Conservation (phyloP, 805 yeast species). For the Candida morakotiae region DNA sequence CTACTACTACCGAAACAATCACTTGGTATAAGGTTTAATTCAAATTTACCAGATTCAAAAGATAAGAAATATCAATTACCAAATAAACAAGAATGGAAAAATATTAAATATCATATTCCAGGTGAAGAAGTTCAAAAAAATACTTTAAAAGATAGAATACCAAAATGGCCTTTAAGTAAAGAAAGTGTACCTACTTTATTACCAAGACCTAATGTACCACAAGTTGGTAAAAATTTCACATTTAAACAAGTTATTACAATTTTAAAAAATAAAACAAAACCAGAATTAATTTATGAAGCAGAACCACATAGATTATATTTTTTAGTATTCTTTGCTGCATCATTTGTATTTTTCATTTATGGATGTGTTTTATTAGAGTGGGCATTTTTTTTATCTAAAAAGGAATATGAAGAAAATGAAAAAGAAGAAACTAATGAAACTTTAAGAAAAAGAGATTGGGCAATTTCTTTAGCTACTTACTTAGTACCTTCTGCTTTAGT, state of each 20-base stretch:
- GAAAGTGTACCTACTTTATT: slow-evolving; percentile 62
- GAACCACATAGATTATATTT: slow-evolving; percentile 81
- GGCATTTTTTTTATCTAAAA: slow-evolving; percentile 48
- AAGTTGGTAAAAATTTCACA: slow-evolving; percentile 52
- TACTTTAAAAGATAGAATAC: slow-evolving; percentile 54
- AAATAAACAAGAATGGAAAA: slow-evolving; percentile 38
- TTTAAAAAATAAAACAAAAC: slow-evolving; percentile 50
- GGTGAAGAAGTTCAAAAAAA: slow-evolving; percentile 46
- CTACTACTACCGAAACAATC: background rate
- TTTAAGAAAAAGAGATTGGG: slow-evolving; percentile 38
- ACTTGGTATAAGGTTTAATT: slow-evolving; percentile 15
- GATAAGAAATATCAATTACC: slow-evolving; percentile 27
- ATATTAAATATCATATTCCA: slow-evolving; percentile 49
- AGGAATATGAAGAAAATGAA: slow-evolving; percentile 50
- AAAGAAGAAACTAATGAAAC: slow-evolving; percentile 39
- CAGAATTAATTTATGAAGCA: slow-evolving; percentile 76
- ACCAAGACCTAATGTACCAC: slow-evolving; percentile 77
- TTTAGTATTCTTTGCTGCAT: slow-evolving; percentile 62
- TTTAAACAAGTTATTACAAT: slow-evolving; percentile 61
- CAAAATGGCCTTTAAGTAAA: slow-evolving; percentile 61
- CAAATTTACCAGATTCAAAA: slow-evolving; percentile 27
- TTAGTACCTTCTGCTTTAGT: slow-evolving; percentile 24
- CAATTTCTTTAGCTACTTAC: slow-evolving; percentile 23
- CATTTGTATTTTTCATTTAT: slow-evolving; percentile 66
- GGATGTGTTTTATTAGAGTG: slow-evolving; percentile 58